Base-by-base conservation (phyloP, 2,329 filamentous ascomycete genomes). In the Myotisia sp. region DNA sequence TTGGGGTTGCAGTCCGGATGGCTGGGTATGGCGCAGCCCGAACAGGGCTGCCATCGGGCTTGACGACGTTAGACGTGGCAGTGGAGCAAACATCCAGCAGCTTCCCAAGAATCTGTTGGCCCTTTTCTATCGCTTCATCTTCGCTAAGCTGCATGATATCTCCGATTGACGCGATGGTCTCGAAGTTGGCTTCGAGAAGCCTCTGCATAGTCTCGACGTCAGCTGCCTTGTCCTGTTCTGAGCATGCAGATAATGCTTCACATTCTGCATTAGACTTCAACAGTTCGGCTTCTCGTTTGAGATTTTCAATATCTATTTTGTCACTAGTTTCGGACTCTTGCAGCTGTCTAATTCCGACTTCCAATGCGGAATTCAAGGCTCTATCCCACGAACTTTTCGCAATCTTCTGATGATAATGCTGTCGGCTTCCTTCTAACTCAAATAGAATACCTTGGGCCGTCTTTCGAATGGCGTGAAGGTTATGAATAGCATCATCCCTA, bases 121-220 rank as follows among this genome's bases (percentile, higher is more conserved):
- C 90, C 37, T 81, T 76, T 10, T 77, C 65, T 2, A 94, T 70
- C 1, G 87, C 90, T 41, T 92, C 79, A 21, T 79, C 74, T 52
- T 92, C 83, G 38, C 70, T 78, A 76, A 95, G 84, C 22, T 71
- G 66, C 45, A 87, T 71, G 16, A 90, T 82, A 44, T 83, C 80
- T 36, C 79, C 75, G 35, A 98, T 71, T 1, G 85, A 83, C 3
- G 82, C 67, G 40, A 95, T 71, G 2, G 86, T 87, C 48, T 94
- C 86, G 46, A 98, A 92, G 49, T 95, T 87, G 8, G 87, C 83
- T 34, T 80, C 78, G 7, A 95, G 70, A 36, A 98, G 68, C 32
- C 82, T 71, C 56, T 94, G 86, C 49, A 93, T 68, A 44, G 81
- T 73, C 12, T 71, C 74, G 13, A 77, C 73, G 51, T 94, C 85